phyloP scores from a whole-genome alignment of 176 grass and related monocot species.

The Aegilops sharonensis region DNA sequence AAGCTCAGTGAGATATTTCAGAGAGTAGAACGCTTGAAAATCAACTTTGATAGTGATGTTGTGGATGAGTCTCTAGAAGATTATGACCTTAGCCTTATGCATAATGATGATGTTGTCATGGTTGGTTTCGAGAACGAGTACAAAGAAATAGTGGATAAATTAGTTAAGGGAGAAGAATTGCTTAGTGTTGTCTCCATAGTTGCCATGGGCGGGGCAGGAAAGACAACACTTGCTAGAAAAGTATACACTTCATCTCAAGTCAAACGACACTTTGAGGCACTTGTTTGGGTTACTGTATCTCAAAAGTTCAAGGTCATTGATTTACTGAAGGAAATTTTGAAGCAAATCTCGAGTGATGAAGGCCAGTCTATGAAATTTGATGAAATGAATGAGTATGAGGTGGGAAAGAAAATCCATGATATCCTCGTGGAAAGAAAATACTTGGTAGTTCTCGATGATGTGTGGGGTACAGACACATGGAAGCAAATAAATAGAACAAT shows the following conservation, averaged over 20 bases:
- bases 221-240: not conserved
- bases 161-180: not conserved
- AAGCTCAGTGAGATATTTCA: too few species aligned
- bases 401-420: not conserved
- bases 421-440: not conserved
- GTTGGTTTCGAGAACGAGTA: not conserved
- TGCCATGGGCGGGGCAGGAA: not conserved
- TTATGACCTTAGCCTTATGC: not conserved
- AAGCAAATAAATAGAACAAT: too few species aligned
- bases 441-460: not conserved
- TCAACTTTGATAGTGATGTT: too few species aligned
- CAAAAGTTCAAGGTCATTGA: not conserved
- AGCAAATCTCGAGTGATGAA: rapidly evolving
- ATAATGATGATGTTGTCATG: not conserved
- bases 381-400: not conserved
- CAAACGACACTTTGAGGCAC: not conserved
- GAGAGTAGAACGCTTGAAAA: too few species aligned
- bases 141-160: not conserved
- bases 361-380: not conserved
- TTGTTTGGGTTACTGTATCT: not conserved
- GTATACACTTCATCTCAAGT: not conserved
- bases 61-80: too few species aligned
- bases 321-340: not conserved
- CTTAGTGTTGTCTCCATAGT: not conserved
- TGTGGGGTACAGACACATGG: not conserved